Evolutionary conservation across 2,329 filamentous ascomycete species (phyloP), one percentile per base, ranked within the genome.

Genomic region (Cercospora canescens): DNA sequence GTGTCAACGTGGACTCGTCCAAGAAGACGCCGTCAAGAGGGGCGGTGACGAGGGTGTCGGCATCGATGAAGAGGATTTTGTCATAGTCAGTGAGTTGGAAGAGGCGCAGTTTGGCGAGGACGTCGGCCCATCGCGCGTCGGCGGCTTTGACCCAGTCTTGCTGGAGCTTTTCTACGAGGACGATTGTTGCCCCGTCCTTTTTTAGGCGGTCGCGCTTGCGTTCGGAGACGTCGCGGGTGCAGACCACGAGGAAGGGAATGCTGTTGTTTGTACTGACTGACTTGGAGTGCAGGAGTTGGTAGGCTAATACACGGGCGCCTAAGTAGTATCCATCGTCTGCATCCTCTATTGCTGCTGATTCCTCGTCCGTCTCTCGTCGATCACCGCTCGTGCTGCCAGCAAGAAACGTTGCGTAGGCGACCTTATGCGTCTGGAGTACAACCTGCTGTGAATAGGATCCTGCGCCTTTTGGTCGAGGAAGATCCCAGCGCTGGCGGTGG

Each of bases 361-460:
- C 69, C 37, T 71, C 65, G 50, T 74, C 69, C 9, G 67, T 70
- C 14, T 64, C 61, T 26, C 67, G 66, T 30, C 64, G 59, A 56
- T 62, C 68, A 9, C 67, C 65, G 34, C 68, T 74, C 41, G 67
- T 58, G 50, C 69, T 75, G 52, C 65, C 75, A 30, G 73, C 74
- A 21, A 80, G 75, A 68, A 79, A 79, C 21, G 78, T 79, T 4
- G 77, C 78, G 66, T 76, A 80, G 64, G 78, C 78, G 58, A 77
- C 74, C 66, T 76, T 77, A 55, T 72, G 71, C 16, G 68, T 60
- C 34, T 71, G 58, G 8, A 72, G 60, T 34, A 65, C 41, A 5
- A 67, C 56, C 39, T 72, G 70, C 28, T 65, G 60, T 7, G 66
- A 34, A 30, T 61, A 52, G 8, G 62, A 32, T 18, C 61, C 28